Evolutionary conservation across 768 basidiomycete species (phyloP), one percentile per base, ranked within the genome.

Genomic region (Rubroboletus pulcherrimus): DNA sequence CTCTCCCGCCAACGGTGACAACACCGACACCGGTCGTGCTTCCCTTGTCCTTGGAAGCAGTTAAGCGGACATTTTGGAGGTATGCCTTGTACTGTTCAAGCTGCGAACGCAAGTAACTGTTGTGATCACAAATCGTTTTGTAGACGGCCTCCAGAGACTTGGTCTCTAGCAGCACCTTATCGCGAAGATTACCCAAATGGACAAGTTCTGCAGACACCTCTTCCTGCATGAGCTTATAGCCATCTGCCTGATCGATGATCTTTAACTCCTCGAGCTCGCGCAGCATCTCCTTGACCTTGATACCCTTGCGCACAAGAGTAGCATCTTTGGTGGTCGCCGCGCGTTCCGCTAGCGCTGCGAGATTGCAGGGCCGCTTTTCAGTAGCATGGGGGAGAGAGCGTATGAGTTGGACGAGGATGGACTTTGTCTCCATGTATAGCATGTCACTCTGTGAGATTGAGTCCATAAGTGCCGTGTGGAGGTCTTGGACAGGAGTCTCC

Each of bases 31-130:
- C 95, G 7, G 84, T 91, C 30, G 86, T 85, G 51, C 83, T 82
- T 33, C 92, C 91, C 73, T 93, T 95, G 61, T 94, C 93, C 71
- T 93, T 93, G 49, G 85, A 80, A 44, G 92, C 83, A 8, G 89
- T 95, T 55, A 94, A 46, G 17, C 97, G 89, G 29, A 98, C 97
- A 69, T 99, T 99, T 77, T 96, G 93, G 15, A 99, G 78, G 73
- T 99, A 99, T 10, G 95, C 94, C 77, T 99, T 99, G 83, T 99
- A 99, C 77, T 98, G 95, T 73, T 99, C 97, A 60, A 99, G 82
- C 74, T 99, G 97, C 31, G 85, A 85, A 45, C 96, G 83, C 72
- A 99, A 79, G 72, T 98, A 99, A 71, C 92, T 92, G 77, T 99
- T 99, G 77, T 99, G 97, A 71, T 98, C 97, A 71, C 94, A 89